phyloP scores from a whole-genome alignment of 106 monocot species.

The Apostasia ramifera region DNA sequence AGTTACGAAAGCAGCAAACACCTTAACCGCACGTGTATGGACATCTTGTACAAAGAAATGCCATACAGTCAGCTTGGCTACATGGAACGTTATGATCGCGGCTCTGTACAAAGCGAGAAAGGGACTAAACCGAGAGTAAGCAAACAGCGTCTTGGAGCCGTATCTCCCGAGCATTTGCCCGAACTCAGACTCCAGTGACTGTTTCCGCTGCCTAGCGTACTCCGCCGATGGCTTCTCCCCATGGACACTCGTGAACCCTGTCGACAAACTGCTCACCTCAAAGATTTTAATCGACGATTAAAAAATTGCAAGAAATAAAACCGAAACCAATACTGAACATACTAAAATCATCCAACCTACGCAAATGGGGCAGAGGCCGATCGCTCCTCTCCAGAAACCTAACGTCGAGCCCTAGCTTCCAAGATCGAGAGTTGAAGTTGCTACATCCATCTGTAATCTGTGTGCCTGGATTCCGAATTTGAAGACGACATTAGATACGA shows the following conservation, averaged over 20 bases:
- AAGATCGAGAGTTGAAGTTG: background rate
- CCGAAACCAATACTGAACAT: background rate
- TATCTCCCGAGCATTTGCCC: conserved; percentile 64
- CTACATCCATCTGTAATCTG: background rate
- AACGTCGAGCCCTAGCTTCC: background rate
- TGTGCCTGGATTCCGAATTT: no score
- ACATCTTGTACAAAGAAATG: conserved; percentile 66
- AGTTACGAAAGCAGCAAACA: conserved; percentile 7
- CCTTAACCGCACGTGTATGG: conserved; percentile 68
- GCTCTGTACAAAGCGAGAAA: conserved; percentile 88
- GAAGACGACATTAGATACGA: no score
- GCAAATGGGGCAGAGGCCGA: background rate
- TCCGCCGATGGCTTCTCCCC: conserved; percentile 72
- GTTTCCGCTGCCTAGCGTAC: conserved; percentile 83
- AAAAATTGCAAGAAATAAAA: background rate
- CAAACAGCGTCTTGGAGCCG: conserved; percentile 48
- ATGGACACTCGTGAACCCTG: conserved; percentile 79
- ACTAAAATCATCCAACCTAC: background rate
- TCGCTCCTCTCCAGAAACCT: background rate
- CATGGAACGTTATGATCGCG: conserved; percentile 63
- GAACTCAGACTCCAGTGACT: conserved; percentile 74
- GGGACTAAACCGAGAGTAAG: conserved; percentile 63
- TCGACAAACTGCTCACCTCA: conserved; percentile 36
- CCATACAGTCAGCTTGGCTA: conserved; percentile 72
- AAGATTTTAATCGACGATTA: background rate